These are phyloP conservation scores for Melanomma pulvis-pyrius DNA, from an alignment of 495 filamentous ascomycete genomes.

Conservation along the genomic window DNA sequence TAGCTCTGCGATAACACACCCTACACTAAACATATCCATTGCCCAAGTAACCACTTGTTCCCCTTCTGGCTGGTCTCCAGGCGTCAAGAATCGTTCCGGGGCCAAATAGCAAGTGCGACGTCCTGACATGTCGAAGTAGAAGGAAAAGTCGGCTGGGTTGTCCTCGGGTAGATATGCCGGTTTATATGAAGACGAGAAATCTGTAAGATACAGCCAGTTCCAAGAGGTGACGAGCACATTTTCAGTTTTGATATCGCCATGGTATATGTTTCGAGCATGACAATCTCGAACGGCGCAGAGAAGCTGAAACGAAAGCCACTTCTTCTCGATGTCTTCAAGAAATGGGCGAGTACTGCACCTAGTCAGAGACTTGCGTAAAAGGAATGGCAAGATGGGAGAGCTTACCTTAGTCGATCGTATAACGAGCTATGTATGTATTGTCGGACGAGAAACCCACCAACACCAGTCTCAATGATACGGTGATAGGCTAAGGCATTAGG, in stretches of 20 bases:
- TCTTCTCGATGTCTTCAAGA: slow-evolving; percentile 96
- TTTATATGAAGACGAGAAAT: slow-evolving; percentile 96
- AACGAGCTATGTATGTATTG: slow-evolving; percentile 95
- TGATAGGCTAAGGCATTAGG: slow-evolving; percentile 93
- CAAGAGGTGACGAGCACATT: slow-evolving; percentile 96
- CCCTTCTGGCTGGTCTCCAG: slow-evolving; percentile 60
- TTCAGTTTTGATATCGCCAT: slow-evolving; percentile 98
- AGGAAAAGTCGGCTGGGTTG: slow-evolving; percentile 95
- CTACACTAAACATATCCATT: slow-evolving; percentile 98
- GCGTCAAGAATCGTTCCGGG: slow-evolving; percentile 83
- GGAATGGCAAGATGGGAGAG: not conserved
- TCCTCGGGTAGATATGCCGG: slow-evolving; percentile 93
- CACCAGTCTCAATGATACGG: slow-evolving; percentile 84
- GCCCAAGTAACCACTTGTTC: slow-evolving; percentile 80
- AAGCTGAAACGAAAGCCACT: slow-evolving; percentile 96
- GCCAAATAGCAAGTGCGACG: slow-evolving; percentile 94
- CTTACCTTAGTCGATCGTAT: slow-evolving; percentile 87
- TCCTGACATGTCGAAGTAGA: slow-evolving; percentile 94
- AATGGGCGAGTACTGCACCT: slow-evolving; percentile 79
- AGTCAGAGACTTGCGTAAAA: slow-evolving; percentile 43
- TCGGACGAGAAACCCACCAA: slow-evolving; percentile 90
- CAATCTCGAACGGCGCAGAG: slow-evolving; percentile 91
- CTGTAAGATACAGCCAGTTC: slow-evolving; percentile 98
- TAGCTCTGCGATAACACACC: slow-evolving; percentile 95
- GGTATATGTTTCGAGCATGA: slow-evolving; percentile 86